These are phyloP conservation scores for Lipomyces sp. DNA, from an alignment of 805 yeast species.

Conservation along the genomic window DNA sequence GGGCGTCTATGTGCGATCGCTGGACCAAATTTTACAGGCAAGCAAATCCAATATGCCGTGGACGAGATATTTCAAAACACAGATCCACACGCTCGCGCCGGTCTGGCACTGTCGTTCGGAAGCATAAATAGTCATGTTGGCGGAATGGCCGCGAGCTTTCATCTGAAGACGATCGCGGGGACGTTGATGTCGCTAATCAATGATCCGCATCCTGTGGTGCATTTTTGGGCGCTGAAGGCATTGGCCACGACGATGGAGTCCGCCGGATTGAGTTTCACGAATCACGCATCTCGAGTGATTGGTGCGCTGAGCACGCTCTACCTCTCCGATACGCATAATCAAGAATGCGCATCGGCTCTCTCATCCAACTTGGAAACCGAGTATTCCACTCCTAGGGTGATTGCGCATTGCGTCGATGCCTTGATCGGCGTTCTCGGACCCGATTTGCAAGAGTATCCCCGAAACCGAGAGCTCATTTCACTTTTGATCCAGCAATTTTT, in stretches of 20 bases:
- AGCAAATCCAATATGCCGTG: constrained; percentile 48
- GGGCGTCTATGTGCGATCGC: constrained; percentile 48
- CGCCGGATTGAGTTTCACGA: constrained; percentile 48
- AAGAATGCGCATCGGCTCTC: constrained; percentile 43
- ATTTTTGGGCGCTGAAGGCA: constrained; percentile 66
- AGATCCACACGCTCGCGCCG: constrained; percentile 63
- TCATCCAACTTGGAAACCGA: constrained; percentile 51
- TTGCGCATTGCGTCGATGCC: constrained; percentile 46
- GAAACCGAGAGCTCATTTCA: constrained; percentile 36
- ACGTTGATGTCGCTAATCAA: constrained; percentile 56
- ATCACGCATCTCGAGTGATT: constrained; percentile 47
- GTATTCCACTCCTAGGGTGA: constrained; percentile 45
- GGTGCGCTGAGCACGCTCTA: constrained; percentile 42
- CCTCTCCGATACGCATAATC: constrained; percentile 51
- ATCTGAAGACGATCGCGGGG: constrained; percentile 49
- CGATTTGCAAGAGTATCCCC: constrained; percentile 37
- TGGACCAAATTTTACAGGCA: constrained; percentile 31
- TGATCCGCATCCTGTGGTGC: constrained; percentile 86
- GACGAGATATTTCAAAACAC: constrained; percentile 63
- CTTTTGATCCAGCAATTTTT: constrained; percentile 40
- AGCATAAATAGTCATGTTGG: constrained; percentile 45
- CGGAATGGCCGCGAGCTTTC: constrained; percentile 40
- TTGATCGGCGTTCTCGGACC: constrained; percentile 60
- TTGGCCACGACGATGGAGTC: constrained; percentile 54
- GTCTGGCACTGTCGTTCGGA: constrained; percentile 51